Evolutionary conservation across 192 early-diverging fungal species (phyloP).

Genomic region (Coemansia sp.): DNA sequence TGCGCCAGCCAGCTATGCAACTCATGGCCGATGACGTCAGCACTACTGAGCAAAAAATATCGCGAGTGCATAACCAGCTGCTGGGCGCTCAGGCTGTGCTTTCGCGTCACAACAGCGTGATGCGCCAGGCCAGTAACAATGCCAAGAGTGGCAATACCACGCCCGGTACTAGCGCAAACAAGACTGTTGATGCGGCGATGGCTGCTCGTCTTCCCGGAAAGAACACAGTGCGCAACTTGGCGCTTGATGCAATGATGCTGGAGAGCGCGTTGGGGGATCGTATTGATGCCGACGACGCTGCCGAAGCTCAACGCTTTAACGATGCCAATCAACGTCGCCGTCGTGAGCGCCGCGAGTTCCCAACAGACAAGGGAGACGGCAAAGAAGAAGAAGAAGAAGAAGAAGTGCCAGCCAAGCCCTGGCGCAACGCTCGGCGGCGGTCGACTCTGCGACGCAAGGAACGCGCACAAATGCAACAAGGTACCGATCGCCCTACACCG

Average conservation of each 20-base stretch:
- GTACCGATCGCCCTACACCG: neutral
- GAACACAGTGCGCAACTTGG: conserved; percentile 36
- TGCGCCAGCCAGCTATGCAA: conserved; percentile 20
- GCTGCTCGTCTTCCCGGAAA: conserved; percentile 8
- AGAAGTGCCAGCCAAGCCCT: conserved; percentile 19
- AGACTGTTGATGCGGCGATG: neutral
- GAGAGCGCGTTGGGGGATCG: conserved; percentile 47
- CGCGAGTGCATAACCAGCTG: conserved; percentile 53
- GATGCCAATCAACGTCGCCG: conserved; percentile 8
- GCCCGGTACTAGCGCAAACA: neutral
- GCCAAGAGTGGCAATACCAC: neutral
- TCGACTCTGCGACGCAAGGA: conserved; percentile 45
- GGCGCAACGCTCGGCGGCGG: conserved; percentile 44
- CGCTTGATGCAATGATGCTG: conserved; percentile 44
- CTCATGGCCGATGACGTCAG: neutral
- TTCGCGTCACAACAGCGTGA: conserved; percentile 41
- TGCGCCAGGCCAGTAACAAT: conserved; percentile 22
- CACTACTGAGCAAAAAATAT: conserved; percentile 35
- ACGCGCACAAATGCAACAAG: conserved; percentile 8
- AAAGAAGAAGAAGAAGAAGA: conserved; percentile 4
- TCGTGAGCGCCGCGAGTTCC: conserved; percentile 3
- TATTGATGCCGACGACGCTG: conserved; percentile 8
- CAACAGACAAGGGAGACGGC: neutral
- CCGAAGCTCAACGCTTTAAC: conserved; percentile 12
- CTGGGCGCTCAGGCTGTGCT: conserved; percentile 53